phyloP scores from a whole-genome alignment of 257 asterid genomes.

The Solanum medicagineum region DNA sequence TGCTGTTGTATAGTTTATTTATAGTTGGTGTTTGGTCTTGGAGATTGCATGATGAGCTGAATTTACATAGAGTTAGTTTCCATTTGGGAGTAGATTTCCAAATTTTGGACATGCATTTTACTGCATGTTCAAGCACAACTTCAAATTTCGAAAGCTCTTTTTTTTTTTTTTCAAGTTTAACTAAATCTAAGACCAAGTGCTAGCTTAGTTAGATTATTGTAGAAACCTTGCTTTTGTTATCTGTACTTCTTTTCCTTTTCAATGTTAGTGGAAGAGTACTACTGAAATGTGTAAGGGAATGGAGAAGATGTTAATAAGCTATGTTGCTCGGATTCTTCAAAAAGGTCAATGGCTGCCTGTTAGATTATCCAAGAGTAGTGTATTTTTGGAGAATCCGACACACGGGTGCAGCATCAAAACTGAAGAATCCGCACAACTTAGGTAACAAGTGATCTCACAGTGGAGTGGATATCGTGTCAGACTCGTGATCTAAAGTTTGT shows the following conservation, averaged over 20 bases:
- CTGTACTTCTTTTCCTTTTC: neutral
- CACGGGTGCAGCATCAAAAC: too few species aligned
- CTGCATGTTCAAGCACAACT: neutral
- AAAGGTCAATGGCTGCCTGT: too few species aligned
- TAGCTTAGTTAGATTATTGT: neutral
- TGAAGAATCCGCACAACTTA: too few species aligned
- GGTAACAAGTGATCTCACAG: conserved; percentile 40
- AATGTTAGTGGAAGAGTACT: neutral
- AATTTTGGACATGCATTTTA: neutral
- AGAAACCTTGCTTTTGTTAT: neutral
- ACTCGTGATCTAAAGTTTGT: conserved; percentile 96
- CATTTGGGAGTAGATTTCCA: neutral
- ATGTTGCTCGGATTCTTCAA: too few species aligned
- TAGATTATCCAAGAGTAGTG: too few species aligned
- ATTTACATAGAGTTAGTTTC: neutral
- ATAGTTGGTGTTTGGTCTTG: neutral
- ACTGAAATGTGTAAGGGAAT: neutral
- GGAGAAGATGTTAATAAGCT: neutral
- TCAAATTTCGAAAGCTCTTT: neutral
- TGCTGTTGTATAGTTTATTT: too few species aligned
- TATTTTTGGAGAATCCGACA: too few species aligned
- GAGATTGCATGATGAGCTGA: neutral
- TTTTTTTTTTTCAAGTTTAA: neutral
- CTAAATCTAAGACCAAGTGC: neutral
- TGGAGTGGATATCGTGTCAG: conserved; percentile 98